Conservation (phyloP, 768 basidiomycete genomes). For the Favolaschia claudopus region DNA sequence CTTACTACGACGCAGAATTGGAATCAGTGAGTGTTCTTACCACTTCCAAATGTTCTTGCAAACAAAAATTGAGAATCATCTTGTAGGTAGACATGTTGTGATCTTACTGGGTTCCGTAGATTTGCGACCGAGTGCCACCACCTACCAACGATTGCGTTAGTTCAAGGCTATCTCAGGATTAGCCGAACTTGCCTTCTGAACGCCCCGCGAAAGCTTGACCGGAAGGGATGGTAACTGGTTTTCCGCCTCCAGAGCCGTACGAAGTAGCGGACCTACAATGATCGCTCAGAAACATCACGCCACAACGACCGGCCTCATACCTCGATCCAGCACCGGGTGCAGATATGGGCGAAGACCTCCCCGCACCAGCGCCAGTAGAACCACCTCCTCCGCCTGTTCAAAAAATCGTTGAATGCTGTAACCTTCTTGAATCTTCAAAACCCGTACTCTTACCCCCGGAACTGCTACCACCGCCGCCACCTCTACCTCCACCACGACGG, state of each 20-base stretch:
- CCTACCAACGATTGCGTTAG: constrained; percentile 28
- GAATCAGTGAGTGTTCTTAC: too few relatives aligned
- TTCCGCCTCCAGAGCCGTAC: constrained; percentile 44
- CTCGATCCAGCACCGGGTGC: constrained; percentile 9
- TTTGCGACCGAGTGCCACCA: constrained; percentile 44
- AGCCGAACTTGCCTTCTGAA: background rate
- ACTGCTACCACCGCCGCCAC: background rate
- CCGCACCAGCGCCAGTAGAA: background rate
- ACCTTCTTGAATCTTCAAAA: too few relatives aligned
- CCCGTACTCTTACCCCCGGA: too few relatives aligned
- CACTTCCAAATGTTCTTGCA: constrained; percentile 49
- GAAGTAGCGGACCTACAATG: constrained; percentile 29
- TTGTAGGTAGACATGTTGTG: background rate
- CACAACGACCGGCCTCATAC: background rate
- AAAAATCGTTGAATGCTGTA: too few relatives aligned
- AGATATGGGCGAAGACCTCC: background rate
- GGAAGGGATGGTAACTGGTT: constrained; percentile 33
- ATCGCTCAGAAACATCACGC: background rate
- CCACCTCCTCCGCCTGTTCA: background rate
- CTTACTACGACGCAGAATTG: too few relatives aligned
- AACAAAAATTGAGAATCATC: background rate
- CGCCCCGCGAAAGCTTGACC: constrained; percentile 43
- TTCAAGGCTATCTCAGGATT: background rate
- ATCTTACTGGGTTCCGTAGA: constrained; percentile 40
- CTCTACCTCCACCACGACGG: constrained; percentile 21